Base-by-base conservation (phyloP, 331 rosid genomes). In the Pyrus hybrid region DNA sequence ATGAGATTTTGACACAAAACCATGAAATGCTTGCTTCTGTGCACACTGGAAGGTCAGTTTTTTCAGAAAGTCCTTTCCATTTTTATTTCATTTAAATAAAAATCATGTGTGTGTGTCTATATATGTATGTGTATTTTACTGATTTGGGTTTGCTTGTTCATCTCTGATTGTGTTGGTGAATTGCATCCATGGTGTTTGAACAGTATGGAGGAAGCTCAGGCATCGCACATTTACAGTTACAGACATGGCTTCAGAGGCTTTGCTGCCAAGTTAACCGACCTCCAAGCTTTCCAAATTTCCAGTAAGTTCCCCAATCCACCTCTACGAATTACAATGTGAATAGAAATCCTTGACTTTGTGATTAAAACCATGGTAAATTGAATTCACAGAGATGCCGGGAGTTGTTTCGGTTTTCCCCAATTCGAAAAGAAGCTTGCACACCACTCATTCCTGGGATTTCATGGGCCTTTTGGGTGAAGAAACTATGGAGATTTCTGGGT, bases 381-480 rank as follows among this genome's bases (percentile, higher is more conserved):
- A 71, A 80, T 72, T 91, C 71, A 78, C 65, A 91, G 97, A 80
- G 78, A 91, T 91, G 88, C 74, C 86, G 0, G 93, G 90, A 64
- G 97, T 91, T 67, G 87, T 91, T 72, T 91, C 97, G 68, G 97
- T 91, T 61, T 91, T 91, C 76, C 97, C 93, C 37, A 91, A 89
- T 81, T 68, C 76, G 9, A 91, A 85, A 79, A 91, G 97, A 81
- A 86, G 60, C 47, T 74, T 91, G 53, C 96, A 91, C 80, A 89
- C 96, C 29, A 91, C 97, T 57, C 95, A 91, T 82, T 91, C 97
- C 28, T 91, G 97, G 97, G 88, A 86, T 72, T 91, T 91, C 80
- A 88, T 89, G 86, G 97, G 96, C 63, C 93, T 91, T 82, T 25
- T 71, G 85, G 80, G 77, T 18, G 82, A 87, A 8, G 83, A 89